Evolutionary conservation across 2,329 filamentous ascomycete genomes (phyloP).

Genomic region (Stemphylium vesicarium): DNA sequence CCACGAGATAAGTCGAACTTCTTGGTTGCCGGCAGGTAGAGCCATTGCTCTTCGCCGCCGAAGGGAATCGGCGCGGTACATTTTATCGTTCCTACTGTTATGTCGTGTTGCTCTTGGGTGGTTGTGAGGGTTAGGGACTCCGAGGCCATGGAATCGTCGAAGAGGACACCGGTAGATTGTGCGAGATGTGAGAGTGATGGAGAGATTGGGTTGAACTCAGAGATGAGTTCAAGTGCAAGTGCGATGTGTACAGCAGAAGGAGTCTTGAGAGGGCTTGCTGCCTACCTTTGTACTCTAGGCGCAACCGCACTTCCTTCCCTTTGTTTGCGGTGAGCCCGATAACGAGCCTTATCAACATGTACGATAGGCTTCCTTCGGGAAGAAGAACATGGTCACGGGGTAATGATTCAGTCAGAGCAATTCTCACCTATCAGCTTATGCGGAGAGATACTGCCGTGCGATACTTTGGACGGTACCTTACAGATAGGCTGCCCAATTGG

Average conservation of each 20-base stretch:
- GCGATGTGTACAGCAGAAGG: neutral
- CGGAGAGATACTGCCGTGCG: conserved; percentile 4
- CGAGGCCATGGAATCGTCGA: conserved; percentile 21
- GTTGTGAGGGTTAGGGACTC: conserved; percentile 20
- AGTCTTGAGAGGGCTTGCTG: neutral
- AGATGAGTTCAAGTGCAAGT: neutral
- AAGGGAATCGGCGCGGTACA: conserved; percentile 51
- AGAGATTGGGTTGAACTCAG: neutral
- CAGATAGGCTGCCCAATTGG: conserved; percentile 1
- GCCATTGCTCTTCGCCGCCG: conserved; percentile 51
- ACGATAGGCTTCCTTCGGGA: conserved; percentile 39
- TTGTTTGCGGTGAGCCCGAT: conserved; percentile 32
- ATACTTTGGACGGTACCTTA: conserved; percentile 9
- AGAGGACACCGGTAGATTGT: neutral
- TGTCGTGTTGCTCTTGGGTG: conserved; percentile 23
- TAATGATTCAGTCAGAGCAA: conserved; percentile 1
- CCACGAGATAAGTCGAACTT: conserved; percentile 53
- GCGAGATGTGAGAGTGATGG: conserved; percentile 2
- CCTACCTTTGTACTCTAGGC: conserved; percentile 20
- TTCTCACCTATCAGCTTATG: conserved; percentile 14
- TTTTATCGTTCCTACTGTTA: conserved; percentile 39
- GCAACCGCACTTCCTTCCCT: conserved; percentile 10
- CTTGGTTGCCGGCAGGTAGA: conserved; percentile 49
- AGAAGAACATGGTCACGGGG: conserved; percentile 10
- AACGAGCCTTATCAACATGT: conserved; percentile 29